Base-by-base conservation (phyloP, 2,329 filamentous ascomycete genomes). In the Epichloe coenophiala region DNA sequence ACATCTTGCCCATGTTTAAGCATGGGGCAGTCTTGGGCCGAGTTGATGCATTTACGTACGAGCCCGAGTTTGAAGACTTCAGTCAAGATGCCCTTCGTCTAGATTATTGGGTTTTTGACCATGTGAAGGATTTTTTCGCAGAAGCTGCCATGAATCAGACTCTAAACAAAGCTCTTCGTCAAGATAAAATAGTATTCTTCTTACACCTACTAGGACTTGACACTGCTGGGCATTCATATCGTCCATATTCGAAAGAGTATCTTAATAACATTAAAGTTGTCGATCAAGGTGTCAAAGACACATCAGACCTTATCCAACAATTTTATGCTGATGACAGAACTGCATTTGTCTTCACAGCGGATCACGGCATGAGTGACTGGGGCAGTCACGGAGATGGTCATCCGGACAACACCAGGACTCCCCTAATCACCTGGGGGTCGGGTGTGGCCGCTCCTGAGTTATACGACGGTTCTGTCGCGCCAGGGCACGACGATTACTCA, bases 321-420 rank as follows among this genome's bases (percentile, higher is more conserved):
- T 98, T 97, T 63, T 98, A 96, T 60, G 75, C 71, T 5, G 84
- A 89, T 58, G 84, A 79, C 50, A 83, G 93, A 65, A 97, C 93
- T 0, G 88, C 94, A 0, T 98, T 91, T 64, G 80, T 98, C 15
- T 98, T 98, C 63, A 98, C 94, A 1, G 93, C 93, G 7, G 93
- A 98, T 62, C 93, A 98, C 65, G 93, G 93, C 17, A 98, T 98
- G 93, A 97, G 88, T 62, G 93, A 98, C 67, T 96, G 86, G 84
- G 93, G 94, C n/a, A 97, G 90, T 59, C 94, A 98, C 65, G 94
- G 94, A 38, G 93, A 98, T 65, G 93, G 93, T 7, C 90, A 98
- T 67, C 93, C 93, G 0, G 87, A 98, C 65, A 98, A 97, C 61
- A 98, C 93, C 3, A 80, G 93, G 47, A 98, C 93, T 1, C 93